These are phyloP conservation scores for Phytophthora uliginosa DNA, from an alignment of 352 stramenopile species.

Conservation along the genomic window DNA sequence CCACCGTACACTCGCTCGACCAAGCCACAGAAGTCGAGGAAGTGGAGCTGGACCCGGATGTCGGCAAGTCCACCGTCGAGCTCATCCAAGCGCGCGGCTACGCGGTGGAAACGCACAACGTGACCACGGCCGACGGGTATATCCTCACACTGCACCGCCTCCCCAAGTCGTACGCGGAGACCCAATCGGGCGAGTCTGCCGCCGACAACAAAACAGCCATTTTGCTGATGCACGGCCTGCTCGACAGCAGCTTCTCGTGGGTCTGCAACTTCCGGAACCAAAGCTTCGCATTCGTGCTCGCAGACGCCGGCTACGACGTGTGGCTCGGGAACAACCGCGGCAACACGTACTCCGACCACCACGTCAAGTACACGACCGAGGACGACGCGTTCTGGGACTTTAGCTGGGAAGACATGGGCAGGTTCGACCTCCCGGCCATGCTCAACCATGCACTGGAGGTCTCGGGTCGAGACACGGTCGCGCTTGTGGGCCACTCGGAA, in stretches of 20 bases:
- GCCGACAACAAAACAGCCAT: conserved; percentile 46
- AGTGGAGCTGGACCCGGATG: conserved; percentile 35
- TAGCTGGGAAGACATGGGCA: conserved; percentile 64
- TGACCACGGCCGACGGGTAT: conserved; percentile 57
- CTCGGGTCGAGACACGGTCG: conserved; percentile 43
- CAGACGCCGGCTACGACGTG: conserved; percentile 65
- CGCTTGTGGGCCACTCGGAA: conserved; percentile 61
- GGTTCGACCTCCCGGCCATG: conserved; percentile 60
- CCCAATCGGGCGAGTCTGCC: conserved; percentile 26
- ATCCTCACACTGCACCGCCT: conserved; percentile 67
- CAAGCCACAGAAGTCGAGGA: conserved; percentile 25
- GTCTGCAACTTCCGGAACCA: conserved; percentile 65
- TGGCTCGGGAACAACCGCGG: conserved; percentile 78
- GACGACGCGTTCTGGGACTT: conserved; percentile 65
- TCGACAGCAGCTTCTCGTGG: conserved; percentile 65
- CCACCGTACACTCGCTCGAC: conserved; percentile 24
- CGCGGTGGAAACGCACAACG: conserved; percentile 50
- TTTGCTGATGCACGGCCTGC: conserved; percentile 59
- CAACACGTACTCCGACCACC: conserved; percentile 59
- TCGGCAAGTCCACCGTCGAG: conserved; percentile 37
- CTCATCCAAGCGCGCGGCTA: conserved; percentile 52
- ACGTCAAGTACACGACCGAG: conserved; percentile 50
- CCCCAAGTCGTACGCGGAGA: conserved; percentile 53
- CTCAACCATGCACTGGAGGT: conserved; percentile 47
- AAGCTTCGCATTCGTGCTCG: conserved; percentile 61